A percentile compares a stretch with the other conserved stretches of the same genome.
These are phyloP conservation scores for Cucumis melo DNA, from an alignment of 306 rosid species.

Conservation along the genomic window DNA sequence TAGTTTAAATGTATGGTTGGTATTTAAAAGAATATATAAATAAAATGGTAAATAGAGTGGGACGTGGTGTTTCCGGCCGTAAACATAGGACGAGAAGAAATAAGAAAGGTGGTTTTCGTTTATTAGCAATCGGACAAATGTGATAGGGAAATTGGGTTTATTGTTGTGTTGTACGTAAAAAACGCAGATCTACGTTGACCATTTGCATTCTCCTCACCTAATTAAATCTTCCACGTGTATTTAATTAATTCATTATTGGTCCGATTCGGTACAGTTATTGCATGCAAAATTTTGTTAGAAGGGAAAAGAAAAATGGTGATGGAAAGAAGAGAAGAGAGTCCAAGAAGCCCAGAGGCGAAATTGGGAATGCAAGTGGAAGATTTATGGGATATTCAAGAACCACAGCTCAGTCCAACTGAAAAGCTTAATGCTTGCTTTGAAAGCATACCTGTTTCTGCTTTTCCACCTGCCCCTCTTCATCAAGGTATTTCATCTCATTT, in stretches of 20 bases:
- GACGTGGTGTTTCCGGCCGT: conserved; percentile 9
- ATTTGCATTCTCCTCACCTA: neutral
- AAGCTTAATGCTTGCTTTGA: conserved; percentile 94
- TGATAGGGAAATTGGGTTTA: conserved; percentile 26
- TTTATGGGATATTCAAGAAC: conserved; percentile 71
- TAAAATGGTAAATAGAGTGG: too few relatives aligned
- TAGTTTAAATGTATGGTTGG: too few relatives aligned
- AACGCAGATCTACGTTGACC: conserved; percentile 20
- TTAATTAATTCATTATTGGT: too few relatives aligned
- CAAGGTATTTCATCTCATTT: conserved; percentile 23
- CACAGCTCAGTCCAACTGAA: conserved; percentile 74
- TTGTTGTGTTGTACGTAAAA: conserved; percentile 1
- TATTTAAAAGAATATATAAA: too few relatives aligned
- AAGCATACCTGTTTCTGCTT: conserved; percentile 85
- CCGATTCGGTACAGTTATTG: too few relatives aligned
- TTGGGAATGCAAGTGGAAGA: conserved; percentile 78
- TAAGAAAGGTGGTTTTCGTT: neutral
- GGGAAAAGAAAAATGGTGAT: conserved; percentile 12
- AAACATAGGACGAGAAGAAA: conserved; percentile 28
- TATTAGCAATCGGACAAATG: neutral
- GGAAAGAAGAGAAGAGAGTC: conserved; percentile 25
- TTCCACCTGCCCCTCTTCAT: conserved; percentile 48
- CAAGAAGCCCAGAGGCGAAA: conserved; percentile 85
- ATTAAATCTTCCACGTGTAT: conserved; percentile 10
- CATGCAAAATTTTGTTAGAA: neutral